phyloP scores from a whole-genome alignment of 228 moss, liverwort and hornwort genomes.

The Sphagnum fallax region DNA sequence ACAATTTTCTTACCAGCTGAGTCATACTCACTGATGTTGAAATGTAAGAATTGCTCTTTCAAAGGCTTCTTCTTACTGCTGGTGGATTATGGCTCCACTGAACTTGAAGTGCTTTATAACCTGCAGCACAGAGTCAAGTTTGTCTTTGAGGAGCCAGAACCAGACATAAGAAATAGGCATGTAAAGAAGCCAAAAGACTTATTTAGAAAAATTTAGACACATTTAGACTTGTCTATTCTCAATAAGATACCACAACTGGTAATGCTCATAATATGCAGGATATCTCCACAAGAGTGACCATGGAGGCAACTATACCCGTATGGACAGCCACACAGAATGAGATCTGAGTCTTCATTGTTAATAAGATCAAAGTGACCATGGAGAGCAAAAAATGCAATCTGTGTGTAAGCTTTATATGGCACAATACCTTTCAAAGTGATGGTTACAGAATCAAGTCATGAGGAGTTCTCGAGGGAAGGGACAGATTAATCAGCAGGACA shows the following conservation, averaged over 20 bases:
- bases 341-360: conserved; percentile 93
- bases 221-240: no score
- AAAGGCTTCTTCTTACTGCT: conserved; percentile 69
- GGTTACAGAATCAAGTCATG: no score
- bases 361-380: conserved; percentile 72
- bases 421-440: conserved; percentile 27
- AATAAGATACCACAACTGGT: no score
- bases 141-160: no score
- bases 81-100: conserved; percentile 49
- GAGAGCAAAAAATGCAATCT: conserved; percentile 79
- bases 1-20: conserved; percentile 55
- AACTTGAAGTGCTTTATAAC: conserved; percentile 78
- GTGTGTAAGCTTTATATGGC: conserved; percentile 95
- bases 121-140: conserved; percentile 26
- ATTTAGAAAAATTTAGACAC: no score
- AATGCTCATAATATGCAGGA: no score
- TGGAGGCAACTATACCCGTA: conserved; percentile 26
- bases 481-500: no score
- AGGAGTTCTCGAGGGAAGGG: no score
- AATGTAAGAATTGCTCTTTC: conserved; percentile 76
- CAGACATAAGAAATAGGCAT: no score
- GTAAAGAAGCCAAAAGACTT: no score
- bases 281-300: background rate
- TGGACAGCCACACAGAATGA: conserved; percentile 84
- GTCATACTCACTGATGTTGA: conserved; percentile 81